Base-by-base conservation (phyloP, 768 basidiomycete species). In the Boletus rubescentipes region DNA sequence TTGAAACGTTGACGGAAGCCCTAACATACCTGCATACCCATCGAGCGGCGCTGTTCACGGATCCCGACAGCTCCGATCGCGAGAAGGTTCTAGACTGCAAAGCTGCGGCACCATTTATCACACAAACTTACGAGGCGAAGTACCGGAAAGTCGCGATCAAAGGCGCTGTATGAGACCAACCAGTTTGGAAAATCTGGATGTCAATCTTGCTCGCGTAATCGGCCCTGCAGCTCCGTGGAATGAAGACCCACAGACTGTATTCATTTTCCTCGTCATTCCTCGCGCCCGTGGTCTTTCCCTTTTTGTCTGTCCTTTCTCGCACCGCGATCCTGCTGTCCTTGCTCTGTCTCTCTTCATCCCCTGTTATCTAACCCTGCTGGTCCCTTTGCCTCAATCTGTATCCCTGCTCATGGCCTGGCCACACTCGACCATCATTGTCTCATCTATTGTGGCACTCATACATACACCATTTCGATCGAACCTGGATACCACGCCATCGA, bases 91-190 rank as follows among this genome's bases (percentile, higher is more conserved):
- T 93, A 54, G 89, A 93, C 57, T 92, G 89, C 77, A 89, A 81
- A 71, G 69, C 78, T 37, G 83, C 81, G n/a, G 70, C 70, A 49
- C 63, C 74, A 30, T 74, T 76, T 57, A 79, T 98, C 53, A 72
- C 76, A 20, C 79, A 83, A 60, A 82, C 79, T 14, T 84, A 86
- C 67, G 89, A 91, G 62, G 82, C 85, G 62, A 93, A 87, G 72
- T 93, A 92, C 69, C 80, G 87, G 60, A 91, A 87, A 69, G 85
- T 97, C 54, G 84, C 83, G 64, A 92, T 98, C 72, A 94, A 85
- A 77, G 96, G 96, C 62, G 93, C 94, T 67, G 89, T 96, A 73
- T 94, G 77, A 68, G 41, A 49, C 39, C 39, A 23, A 53, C 31
- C 20, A 9, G 38, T 46, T 35, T 18, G 52, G 52, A 53, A 43